Evolutionary conservation across 805 yeast genomes (phyloP).

Genomic region (Alloascoidea africana): DNA sequence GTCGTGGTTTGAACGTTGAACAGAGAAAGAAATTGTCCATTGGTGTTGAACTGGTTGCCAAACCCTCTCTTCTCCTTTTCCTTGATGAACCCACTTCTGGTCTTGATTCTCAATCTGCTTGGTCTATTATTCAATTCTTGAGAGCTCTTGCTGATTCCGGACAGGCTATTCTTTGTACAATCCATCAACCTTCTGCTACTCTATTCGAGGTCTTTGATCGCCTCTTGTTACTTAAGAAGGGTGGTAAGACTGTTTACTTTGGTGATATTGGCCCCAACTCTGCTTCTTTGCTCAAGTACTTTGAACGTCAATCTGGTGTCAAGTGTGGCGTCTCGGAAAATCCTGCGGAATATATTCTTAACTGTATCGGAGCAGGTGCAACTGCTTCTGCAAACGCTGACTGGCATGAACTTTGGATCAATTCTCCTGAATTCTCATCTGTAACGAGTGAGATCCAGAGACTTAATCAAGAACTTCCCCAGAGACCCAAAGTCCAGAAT

Average conservation of each 20-base stretch:
- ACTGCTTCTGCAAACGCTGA: constrained; percentile 26
- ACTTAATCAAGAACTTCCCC: constrained; percentile 10
- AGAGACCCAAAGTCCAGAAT: constrained; percentile 7
- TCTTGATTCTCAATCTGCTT: constrained; percentile 34
- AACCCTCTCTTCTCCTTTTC: constrained; percentile 28
- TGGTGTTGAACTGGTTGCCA: constrained; percentile 32
- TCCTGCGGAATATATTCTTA: constrained; percentile 29
- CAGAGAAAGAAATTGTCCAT: constrained; percentile 27
- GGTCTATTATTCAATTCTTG: constrained; percentile 32
- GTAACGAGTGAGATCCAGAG: constrained; percentile 17
- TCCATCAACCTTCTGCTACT: constrained; percentile 40
- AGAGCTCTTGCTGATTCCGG: constrained; percentile 29
- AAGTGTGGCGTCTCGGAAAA: constrained; percentile 24
- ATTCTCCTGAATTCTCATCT: constrained; percentile 15
- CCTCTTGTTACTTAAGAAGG: constrained; percentile 29
- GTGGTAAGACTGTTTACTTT: constrained; percentile 30
- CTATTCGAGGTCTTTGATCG: constrained; percentile 32
- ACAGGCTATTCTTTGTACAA: constrained; percentile 39
- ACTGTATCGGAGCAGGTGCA: constrained; percentile 68
- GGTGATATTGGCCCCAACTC: constrained; percentile 23
- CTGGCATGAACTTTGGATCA: constrained; percentile 24
- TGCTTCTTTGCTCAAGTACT: constrained; percentile 21
- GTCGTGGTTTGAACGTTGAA: constrained; percentile 25
- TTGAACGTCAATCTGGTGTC: constrained; percentile 20
- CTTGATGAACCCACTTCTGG: constrained; percentile 42